These are phyloP conservation scores for Diaporthe capsici DNA, from an alignment of 2,329 filamentous ascomycete genomes.

Conservation along the genomic window DNA sequence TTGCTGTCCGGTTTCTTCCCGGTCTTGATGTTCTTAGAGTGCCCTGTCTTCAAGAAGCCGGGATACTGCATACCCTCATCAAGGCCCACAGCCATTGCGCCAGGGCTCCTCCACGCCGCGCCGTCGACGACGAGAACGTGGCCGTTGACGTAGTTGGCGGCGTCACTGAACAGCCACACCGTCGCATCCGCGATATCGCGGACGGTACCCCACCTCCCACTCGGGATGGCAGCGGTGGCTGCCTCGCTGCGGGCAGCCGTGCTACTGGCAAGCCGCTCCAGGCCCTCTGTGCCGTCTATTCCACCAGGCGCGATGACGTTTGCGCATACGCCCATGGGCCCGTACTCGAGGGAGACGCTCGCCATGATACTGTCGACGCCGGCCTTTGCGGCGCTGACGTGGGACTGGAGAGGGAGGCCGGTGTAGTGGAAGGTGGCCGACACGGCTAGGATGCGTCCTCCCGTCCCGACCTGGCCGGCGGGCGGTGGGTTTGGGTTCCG, in stretches of 20 bases:
- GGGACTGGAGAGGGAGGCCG: conserved; percentile 86
- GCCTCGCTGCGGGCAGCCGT: conserved; percentile 51
- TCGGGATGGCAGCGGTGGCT: conserved; percentile 70
- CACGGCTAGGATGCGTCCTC: conserved; percentile 90
- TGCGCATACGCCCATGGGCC: conserved; percentile 86
- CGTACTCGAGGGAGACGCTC: conserved; percentile 88
- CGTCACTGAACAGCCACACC: conserved; percentile 88
- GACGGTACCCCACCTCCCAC: conserved; percentile 82
- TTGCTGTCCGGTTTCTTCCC: conserved; percentile 53
- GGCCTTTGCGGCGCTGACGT: conserved; percentile 93
- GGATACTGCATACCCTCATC: conserved; percentile 67
- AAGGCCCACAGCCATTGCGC: conserved; percentile 60
- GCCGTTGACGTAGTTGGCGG: conserved; percentile 89
- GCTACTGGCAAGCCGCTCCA: conserved; percentile 70
- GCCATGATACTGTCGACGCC: conserved; percentile 88
- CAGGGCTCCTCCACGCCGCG: conserved; percentile 68
- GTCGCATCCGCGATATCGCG: conserved; percentile 95
- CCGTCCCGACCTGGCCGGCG: conserved; percentile 70
- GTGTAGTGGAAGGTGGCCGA: conserved; percentile 94
- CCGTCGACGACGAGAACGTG: conserved; percentile 83
- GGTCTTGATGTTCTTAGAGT: conserved; percentile 57
- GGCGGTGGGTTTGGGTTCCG: conserved; percentile 71
- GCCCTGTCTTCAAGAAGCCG: conserved; percentile 60
- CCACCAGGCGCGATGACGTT: conserved; percentile 93
- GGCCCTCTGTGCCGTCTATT: conserved; percentile 87